Evolutionary conservation across 108 stramenopile genomes (phyloP), one percentile per base, ranked within the genome.

Genomic region (Aurantiochytrium sp.): DNA sequence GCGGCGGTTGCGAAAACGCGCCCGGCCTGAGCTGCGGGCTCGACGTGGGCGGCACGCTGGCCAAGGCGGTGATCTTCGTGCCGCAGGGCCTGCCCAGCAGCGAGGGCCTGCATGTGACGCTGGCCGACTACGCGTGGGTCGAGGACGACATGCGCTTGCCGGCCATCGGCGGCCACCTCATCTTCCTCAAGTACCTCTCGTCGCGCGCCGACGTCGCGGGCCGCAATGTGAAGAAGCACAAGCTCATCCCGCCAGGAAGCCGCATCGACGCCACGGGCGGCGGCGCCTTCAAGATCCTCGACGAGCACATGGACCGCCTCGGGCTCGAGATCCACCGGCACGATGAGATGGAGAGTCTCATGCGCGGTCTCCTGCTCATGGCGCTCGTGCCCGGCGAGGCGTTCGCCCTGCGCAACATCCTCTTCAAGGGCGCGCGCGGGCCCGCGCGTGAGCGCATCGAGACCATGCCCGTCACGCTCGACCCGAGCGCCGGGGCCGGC

Each of bases 291-390:
- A 81, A 81, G 24, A 48, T 81, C 27, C n/a, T 22, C 73, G 73
- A 48, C 39, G 73, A 41, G 27, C 8, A 12, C 34, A 81, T 81
- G 42, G 36, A 81, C 6, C 21, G 45, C 6, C 39, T 81, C 3
- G 73, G 73, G 12, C 21, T 81, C n/a, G 24, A 81, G 24, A 6
- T 81, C 8, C 42, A 41, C 39, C 39, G 45, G 21, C 73, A 81
- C 39, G 73, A 81, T 42, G 73, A 81, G 24, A 81, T 81, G 73
- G 73, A 81, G 12, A 48, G 73, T 24, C 73, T 81, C 21, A 81
- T 81, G 39, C 73, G 45, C 6, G 73, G 73, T 6, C 73, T 81
- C 27, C 24, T 41, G 45, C 39, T 81, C 42, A 81, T 81, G 73
- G 45, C 42, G 27, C 39, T 48, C 27, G 39, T 48, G 27, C 73